Percentiles rank a stretch among this genome's conserved stretches.
phyloP scores from a whole-genome alignment of 139 green algal genomes.

The Chloropicon primus region DNA sequence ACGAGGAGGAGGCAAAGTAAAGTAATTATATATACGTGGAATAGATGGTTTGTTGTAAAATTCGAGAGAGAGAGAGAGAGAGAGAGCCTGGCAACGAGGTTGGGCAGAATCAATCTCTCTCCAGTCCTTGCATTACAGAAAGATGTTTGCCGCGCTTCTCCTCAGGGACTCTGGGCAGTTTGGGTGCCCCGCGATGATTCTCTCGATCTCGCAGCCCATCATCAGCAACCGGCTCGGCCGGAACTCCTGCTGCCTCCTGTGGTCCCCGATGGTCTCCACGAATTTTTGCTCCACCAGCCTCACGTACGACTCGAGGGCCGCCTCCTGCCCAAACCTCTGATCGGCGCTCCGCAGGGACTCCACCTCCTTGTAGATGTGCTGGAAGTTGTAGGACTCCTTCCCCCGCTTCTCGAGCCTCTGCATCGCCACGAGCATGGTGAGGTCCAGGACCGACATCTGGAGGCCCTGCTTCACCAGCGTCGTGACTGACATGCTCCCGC shows the following conservation, averaged over 20 bases:
- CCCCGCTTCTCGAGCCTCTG: constrained; percentile 22
- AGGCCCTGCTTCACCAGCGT: constrained; percentile 2
- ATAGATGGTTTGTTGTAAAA: no score
- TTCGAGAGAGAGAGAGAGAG: background rate
- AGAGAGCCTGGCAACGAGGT: no score
- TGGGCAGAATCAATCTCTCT: background rate
- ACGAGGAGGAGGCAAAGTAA: no score
- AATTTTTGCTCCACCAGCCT: background rate
- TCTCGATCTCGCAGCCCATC: background rate
- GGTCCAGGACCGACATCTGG: constrained; percentile 37
- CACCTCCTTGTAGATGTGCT: constrained; percentile 23
- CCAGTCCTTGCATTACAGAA: background rate
- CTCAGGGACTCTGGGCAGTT: background rate
- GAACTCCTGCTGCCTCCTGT: background rate
- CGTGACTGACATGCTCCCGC: background rate
- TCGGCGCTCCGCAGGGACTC: background rate
- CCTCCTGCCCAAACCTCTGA: background rate
- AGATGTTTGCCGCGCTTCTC: background rate
- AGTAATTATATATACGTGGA: no score
- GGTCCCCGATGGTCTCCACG: background rate
- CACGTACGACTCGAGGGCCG: background rate
- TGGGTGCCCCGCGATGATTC: background rate
- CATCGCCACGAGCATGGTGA: constrained; percentile 43
- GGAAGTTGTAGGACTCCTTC: constrained; percentile 33
- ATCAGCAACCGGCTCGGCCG: background rate